phyloP scores from a whole-genome alignment of 345 rosid genomes.

The Ailanthus altissimus region DNA sequence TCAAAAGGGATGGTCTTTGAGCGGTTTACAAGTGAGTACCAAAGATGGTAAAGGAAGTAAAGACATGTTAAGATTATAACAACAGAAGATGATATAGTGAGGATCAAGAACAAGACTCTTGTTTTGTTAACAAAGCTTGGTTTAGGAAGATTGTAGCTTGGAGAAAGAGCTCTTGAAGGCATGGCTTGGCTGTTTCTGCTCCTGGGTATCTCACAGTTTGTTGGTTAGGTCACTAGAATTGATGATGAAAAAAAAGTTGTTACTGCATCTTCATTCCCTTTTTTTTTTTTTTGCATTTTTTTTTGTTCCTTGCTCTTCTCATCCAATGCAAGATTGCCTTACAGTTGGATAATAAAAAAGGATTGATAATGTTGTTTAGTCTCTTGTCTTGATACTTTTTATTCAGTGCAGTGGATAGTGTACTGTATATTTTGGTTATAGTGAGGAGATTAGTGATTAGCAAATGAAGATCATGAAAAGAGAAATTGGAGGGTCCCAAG shows the following conservation, averaged over 20 bases:
- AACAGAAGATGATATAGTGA: conserved; percentile 68
- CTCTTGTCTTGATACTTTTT: too few species aligned
- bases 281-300: background rate
- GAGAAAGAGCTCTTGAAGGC: conserved; percentile 79
- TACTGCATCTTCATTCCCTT: background rate
- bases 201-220: conserved; percentile 24
- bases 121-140: conserved; percentile 48
- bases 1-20: conserved; percentile 80
- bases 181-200: conserved; percentile 32
- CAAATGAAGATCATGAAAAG: conserved; percentile 20
- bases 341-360: conserved; percentile 43
- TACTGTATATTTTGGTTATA: background rate
- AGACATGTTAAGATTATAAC: conserved; percentile 61
- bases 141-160: conserved; percentile 29
- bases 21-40: conserved; percentile 56
- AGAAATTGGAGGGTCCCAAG: conserved; percentile 44
- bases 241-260: conserved; percentile 15
- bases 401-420: background rate
- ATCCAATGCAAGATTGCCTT: conserved; percentile 52
- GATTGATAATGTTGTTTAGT: conserved; percentile 31
- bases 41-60: conserved; percentile 85
- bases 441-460: conserved; percentile 7
- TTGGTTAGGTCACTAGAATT: conserved; percentile 20
- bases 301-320: conserved; percentile 20
- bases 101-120: conserved; percentile 58